Evolutionary conservation across 371 early-diverging fungal species (phyloP), one percentile per base, ranked within the genome.

Genomic region (Fennellomyces sp.): DNA sequence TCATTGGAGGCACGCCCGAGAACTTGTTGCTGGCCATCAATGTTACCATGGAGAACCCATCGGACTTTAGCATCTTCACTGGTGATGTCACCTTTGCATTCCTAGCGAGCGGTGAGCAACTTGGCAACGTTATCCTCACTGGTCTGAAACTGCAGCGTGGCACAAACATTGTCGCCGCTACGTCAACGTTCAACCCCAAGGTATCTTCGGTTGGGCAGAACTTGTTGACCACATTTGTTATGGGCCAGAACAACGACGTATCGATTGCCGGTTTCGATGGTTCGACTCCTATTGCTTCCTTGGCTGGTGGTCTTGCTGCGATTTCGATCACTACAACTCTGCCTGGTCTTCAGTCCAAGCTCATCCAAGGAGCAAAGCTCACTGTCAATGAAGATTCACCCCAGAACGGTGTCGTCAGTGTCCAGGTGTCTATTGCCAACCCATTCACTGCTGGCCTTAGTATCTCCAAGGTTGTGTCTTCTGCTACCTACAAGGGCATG

Each of bases 11-110:
- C 36, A 58, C 70, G 4, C 26, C 70, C 21, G 61, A 72, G 1
- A 62, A 72, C 48, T 69, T 87, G 48, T 61, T 73, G 26, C 70
- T 87, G 48, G 68, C 75, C 25, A 76, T 85, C 51, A 68, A 69
- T 52, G 69, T 76, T 38, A 70, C 82, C 48, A 78, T 87, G 76
- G 52, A 35, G 58, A 87, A 85, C 62, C 88, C 86, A 21, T 77
- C 81, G n/a, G 70, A 65, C 51, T 74, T 86, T 28, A 66, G 75
- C 7, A 86, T 88, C 59, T 42, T 72, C 19, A 75, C 79, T 48
- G 81, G 82, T 53, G 69, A 85, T 55, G 73, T 83, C n/a, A 53
- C 48, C 23, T 72, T 83, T 47, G 66, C 56, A 21, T 60, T 85
- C 59, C 21, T 66, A 7, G 71, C 82, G 47, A 67, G 66, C 17